Base-by-base conservation (phyloP, 139 green algal genomes). In the Volvox reticuliferus region DNA sequence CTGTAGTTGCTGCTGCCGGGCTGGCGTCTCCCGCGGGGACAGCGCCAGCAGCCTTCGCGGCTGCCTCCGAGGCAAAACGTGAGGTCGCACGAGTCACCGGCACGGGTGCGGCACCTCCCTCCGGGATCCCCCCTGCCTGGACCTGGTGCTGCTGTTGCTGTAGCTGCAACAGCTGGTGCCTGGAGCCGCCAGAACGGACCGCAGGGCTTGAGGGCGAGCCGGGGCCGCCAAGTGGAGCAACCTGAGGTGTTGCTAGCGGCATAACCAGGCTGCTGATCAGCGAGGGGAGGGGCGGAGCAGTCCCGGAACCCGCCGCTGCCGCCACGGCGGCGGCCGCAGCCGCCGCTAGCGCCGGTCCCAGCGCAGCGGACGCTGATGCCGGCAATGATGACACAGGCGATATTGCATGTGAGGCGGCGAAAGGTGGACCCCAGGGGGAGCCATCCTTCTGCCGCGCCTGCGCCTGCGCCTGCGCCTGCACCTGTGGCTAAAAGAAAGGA, bases 191-290 rank as follows among this genome's bases (percentile, higher is more conserved):
- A 19, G 21, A 1, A 19, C n/a, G 36, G 9, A 50, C 37, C 1
- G n/a, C 12, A 2, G 30, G 71, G 44, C 35, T 19, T 20, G 86
- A 22, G 21, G 17, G 28, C 20, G 50, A 18, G 19, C 21, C 12
- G 2, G 65, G 65, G 30, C 30, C 9, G 50, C 86, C 71, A 50
- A 90, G 86, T 0, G 86, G 73, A 30, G 86, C 86, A 37, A 90
- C 86, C 50, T 69, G 86, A 5, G 86, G 86, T 33, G 86, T 90
- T 1, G 86, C 86, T n/a, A 90, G 71, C n/a, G 86, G 86, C 20
- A 63, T 13, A n/a, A 90, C 73, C 50, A 90, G 50, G 0, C 30
- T 37, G 73, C 50, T 83, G 26, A 90, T 63, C n/a, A 90, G 35
- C 28, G 44, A 20, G 2, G 69, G 37, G 5, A 73, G 13, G 16